phyloP scores from a whole-genome alignment of 2,329 filamentous ascomycete genomes.

The Colletotrichum sp. region DNA sequence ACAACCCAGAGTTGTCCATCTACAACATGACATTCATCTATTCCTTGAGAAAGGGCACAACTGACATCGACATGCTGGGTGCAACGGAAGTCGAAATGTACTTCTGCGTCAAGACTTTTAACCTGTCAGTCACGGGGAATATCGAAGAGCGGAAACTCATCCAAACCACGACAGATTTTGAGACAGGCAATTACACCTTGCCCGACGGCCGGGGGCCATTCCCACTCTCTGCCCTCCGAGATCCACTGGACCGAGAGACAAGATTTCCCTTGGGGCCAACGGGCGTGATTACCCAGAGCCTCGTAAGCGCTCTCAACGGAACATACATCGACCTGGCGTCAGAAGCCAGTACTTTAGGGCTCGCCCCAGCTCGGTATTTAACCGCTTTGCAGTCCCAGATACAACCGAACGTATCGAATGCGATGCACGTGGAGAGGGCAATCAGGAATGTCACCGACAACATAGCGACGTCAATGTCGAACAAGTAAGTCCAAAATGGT shows the following conservation, averaged over 20 bases:
- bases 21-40: conserved; percentile 3
- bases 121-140: not conserved
- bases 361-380: not conserved
- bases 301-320: not conserved
- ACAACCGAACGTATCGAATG: not conserved
- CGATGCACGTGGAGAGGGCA: not conserved
- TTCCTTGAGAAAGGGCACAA: not conserved
- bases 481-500: not conserved
- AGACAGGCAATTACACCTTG: not conserved
- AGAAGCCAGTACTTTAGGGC: not conserved
- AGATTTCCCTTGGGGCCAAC: not conserved
- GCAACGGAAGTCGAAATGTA: conserved; percentile 4
- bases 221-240: not conserved
- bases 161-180: not conserved
- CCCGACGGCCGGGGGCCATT: not conserved
- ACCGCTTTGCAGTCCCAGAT: not conserved
- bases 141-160: not conserved
- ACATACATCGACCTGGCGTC: not conserved
- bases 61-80: not conserved
- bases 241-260: not conserved
- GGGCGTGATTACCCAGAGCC: not conserved
- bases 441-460: not conserved
- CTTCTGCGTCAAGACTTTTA: not conserved
- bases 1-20: not conserved
- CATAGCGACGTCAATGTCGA: not conserved